Evolutionary conservation across 345 rosid species (phyloP).

Genomic region (Durio zibethinus): DNA sequence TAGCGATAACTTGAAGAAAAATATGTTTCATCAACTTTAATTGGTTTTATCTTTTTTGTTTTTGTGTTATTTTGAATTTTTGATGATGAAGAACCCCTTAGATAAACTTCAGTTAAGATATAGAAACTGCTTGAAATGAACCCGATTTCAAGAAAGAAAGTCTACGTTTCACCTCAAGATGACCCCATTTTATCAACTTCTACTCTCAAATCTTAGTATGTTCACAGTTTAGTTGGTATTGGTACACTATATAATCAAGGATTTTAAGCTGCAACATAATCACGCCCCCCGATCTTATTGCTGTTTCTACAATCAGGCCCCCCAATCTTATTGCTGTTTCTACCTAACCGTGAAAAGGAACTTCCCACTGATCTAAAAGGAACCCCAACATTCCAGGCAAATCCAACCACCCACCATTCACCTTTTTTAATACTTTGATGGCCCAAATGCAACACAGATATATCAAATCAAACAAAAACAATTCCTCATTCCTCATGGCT

Average conservation of each 20-base stretch:
- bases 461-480: slow-evolving; percentile 44
- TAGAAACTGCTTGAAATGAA: too few relatives aligned
- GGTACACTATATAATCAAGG: neutral
- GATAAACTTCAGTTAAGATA: neutral
- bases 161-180: too few relatives aligned
- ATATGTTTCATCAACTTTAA: too few relatives aligned
- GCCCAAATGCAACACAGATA: slow-evolving; percentile 35
- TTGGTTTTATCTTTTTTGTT: too few relatives aligned
- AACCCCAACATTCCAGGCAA: slow-evolving; percentile 34
- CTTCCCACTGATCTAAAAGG: slow-evolving; percentile 32
- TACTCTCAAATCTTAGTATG: neutral
- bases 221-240: neutral
- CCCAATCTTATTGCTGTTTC: slow-evolving; percentile 14
- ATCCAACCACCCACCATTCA: slow-evolving; percentile 29
- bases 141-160: too few relatives aligned
- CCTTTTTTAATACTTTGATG: slow-evolving; percentile 30
- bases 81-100: too few relatives aligned
- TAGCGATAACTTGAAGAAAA: neutral
- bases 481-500: slow-evolving; percentile 42
- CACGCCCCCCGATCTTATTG: too few relatives aligned
- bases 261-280: too few relatives aligned
- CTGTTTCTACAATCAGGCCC: too few relatives aligned
- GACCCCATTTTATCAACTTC: neutral
- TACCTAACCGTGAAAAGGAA: slow-evolving; percentile 21
- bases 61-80: too few relatives aligned